phyloP scores from a whole-genome alignment of 2,329 filamentous ascomycete species.

The Monilinia laxa region DNA sequence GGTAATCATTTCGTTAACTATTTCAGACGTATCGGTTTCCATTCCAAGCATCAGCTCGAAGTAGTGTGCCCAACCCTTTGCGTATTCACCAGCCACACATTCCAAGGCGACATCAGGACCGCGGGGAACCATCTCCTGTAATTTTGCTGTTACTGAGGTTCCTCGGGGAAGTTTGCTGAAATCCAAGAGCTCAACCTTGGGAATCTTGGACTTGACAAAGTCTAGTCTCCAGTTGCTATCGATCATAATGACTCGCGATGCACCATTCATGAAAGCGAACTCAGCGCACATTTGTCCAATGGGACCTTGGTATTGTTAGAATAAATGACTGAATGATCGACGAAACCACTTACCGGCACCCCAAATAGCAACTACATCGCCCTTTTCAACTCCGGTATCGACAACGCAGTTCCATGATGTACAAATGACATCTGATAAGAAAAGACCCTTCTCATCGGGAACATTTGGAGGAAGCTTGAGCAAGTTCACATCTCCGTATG shows the following conservation, averaged over 20 bases:
- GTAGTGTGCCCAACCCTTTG: constrained; percentile 61
- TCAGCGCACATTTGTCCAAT: constrained; percentile 82
- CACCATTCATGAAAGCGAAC: constrained; percentile 73
- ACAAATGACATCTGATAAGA: constrained; percentile 74
- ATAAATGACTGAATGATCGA: background rate
- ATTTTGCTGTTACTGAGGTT: constrained; percentile 65
- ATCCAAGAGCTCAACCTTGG: constrained; percentile 67
- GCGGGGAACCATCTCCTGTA: constrained; percentile 72
- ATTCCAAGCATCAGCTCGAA: constrained; percentile 60
- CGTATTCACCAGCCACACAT: constrained; percentile 60
- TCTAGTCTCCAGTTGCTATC: constrained; percentile 71
- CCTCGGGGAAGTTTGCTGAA: constrained; percentile 60
- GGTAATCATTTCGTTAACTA: constrained; percentile 77
- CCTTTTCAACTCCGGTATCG: constrained; percentile 76
- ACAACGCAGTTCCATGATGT: constrained; percentile 82
- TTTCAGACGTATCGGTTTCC: constrained; percentile 83
- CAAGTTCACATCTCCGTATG: constrained; percentile 77
- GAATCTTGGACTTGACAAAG: constrained; percentile 63
- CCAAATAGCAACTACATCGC: constrained; percentile 77
- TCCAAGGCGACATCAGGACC: constrained; percentile 77
- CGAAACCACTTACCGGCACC: constrained; percentile 55
- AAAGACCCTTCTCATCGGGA: constrained; percentile 78
- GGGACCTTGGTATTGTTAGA: constrained; percentile 48
- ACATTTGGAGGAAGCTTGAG: constrained; percentile 75
- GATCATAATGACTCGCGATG: constrained; percentile 73